Evolutionary conservation across 2,329 filamentous ascomycete genomes (phyloP), one percentile per base, ranked within the genome.

Genomic region (Nemania sp.): DNA sequence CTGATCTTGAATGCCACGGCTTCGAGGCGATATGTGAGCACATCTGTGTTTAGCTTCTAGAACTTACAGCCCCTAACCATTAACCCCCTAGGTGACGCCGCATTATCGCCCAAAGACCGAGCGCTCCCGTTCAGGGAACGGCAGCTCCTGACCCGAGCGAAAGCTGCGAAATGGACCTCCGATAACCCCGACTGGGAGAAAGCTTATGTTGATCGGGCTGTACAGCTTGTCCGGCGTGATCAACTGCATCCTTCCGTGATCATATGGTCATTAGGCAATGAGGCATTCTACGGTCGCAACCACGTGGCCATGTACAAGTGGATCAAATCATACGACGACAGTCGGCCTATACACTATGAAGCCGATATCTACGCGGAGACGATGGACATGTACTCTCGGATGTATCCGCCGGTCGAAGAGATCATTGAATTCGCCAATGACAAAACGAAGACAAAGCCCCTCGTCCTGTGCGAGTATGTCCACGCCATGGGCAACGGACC

Each of bases 401-500:
- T 86, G 84, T 86, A 86, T 58, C 75, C 77, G 0, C 73, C 76
- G 0, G 66, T 83, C 3, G 69, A 75, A 71, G 66, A 66, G 17
- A 68, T 71, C 9, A 56, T 73, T 22, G 60, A 65, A 5, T 70
- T 73, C 34, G 77, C 72, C 14, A 61, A 67, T 42, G 69, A 73
- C 23, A 58, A 57, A 7, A 67, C 66, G 28, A 68, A 69, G 15
- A 59, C 59, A n/a, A 79, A 85, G 62, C 82, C 81, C 2, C 69
- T 84, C 4, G 73, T 85, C 2, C 69, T 79, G 28, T 79, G 76
- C 54, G 78, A 81, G 59, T 80, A 73, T 56, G 66, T 70, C 5
- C 77, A 79, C 23, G 83, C 85, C 2, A 88, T 88, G 84, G 86
- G 86, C 1, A 88, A 87, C 58, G 85, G 83, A 0, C 86, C 86